A percentile compares a stretch with the other conserved stretches of the same genome.
Evolutionary conservation across 176 grass and related monocot genomes (phyloP).

Genomic region (Cenchrus purpureus): DNA sequence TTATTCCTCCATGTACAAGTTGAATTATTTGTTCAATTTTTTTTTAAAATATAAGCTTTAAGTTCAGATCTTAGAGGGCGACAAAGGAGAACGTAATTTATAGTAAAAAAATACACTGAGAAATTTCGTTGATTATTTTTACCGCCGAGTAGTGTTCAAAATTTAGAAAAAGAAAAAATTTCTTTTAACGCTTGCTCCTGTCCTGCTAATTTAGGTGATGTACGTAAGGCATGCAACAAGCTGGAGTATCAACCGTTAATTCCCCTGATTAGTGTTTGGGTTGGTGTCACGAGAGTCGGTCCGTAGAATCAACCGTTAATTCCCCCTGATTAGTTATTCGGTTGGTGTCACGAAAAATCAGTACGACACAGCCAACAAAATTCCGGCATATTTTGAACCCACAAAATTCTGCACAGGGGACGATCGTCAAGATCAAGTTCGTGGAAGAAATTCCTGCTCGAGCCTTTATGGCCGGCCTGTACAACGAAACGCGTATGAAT

Average conservation of each 20-base stretch:
- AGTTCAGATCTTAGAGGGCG: too few relatives aligned
- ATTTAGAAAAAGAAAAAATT: too few relatives aligned
- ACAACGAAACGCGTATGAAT: slow-evolving; percentile 49
- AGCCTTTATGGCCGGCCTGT: slow-evolving; percentile 40
- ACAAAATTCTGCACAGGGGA: not conserved
- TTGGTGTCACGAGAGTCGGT: slow-evolving; percentile 16
- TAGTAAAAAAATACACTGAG: too few relatives aligned
- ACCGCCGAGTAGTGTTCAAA: too few relatives aligned
- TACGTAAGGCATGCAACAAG: not conserved
- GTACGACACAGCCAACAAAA: slow-evolving; percentile 14
- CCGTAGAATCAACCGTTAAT: not conserved
- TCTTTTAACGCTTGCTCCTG: not conserved
- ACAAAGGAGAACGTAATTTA: too few relatives aligned
- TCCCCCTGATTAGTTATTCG: not conserved
- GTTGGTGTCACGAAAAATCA: slow-evolving; percentile 14
- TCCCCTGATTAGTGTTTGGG: not conserved
- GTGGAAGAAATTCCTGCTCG: slow-evolving; percentile 2
- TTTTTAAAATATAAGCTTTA: too few relatives aligned
- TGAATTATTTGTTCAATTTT: too few relatives aligned
- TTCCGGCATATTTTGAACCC: not conserved
- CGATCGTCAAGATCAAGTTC: not conserved
- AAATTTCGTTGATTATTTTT: too few relatives aligned
- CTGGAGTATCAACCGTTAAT: not conserved
- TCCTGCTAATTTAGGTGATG: not conserved
- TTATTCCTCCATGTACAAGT: too few relatives aligned